These are phyloP conservation scores for Beta vulgaris DNA, from an alignment of 148 eudicot species.

Conservation along the genomic window DNA sequence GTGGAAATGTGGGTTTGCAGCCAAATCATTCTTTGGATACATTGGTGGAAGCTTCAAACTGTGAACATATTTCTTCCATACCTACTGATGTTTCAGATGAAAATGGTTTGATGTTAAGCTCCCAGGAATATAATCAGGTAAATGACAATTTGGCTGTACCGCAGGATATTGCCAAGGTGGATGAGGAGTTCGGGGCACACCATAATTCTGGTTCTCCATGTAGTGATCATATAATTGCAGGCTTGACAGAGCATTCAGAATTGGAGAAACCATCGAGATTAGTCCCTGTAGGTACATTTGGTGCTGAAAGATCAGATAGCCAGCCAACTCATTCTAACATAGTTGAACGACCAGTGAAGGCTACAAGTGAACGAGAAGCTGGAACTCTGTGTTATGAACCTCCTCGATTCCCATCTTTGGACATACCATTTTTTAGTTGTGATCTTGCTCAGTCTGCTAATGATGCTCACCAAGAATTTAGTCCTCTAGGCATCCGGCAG, in stretches of 20 bases:
- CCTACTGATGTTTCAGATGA: slow-evolving; percentile 30
- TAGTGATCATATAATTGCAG: slow-evolving; percentile 26
- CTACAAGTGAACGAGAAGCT: slow-evolving; percentile 38
- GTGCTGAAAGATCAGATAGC: slow-evolving; percentile 34
- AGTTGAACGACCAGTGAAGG: slow-evolving; percentile 22
- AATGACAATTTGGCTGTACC: slow-evolving; percentile 31
- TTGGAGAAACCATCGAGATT: slow-evolving; percentile 33
- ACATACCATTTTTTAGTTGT: slow-evolving; percentile 88
- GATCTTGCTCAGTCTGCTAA: slow-evolving; percentile 73
- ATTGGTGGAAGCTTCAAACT: slow-evolving; percentile 37
- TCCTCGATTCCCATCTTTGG: slow-evolving; percentile 85
- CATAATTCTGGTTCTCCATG: slow-evolving; percentile 30
- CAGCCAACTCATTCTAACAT: slow-evolving; percentile 33
- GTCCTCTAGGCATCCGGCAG: slow-evolving; percentile 93
- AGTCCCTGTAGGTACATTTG: slow-evolving; percentile 56
- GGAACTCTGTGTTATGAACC: slow-evolving; percentile 84
- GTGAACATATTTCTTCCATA: slow-evolving; percentile 35
- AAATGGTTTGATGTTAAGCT: slow-evolving; percentile 28
- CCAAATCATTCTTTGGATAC: slow-evolving; percentile 31
- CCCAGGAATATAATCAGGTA: slow-evolving; percentile 30
- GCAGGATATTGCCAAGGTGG: slow-evolving; percentile 36
- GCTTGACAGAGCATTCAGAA: slow-evolving; percentile 35
- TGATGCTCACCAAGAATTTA: slow-evolving; percentile 74
- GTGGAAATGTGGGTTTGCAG: slow-evolving; percentile 34
- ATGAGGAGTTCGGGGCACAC: slow-evolving; percentile 30